Evolutionary conservation across 2,329 filamentous ascomycete species (phyloP), one percentile per base, ranked within the genome.

Genomic region (Cladophialophora chaetospira): DNA sequence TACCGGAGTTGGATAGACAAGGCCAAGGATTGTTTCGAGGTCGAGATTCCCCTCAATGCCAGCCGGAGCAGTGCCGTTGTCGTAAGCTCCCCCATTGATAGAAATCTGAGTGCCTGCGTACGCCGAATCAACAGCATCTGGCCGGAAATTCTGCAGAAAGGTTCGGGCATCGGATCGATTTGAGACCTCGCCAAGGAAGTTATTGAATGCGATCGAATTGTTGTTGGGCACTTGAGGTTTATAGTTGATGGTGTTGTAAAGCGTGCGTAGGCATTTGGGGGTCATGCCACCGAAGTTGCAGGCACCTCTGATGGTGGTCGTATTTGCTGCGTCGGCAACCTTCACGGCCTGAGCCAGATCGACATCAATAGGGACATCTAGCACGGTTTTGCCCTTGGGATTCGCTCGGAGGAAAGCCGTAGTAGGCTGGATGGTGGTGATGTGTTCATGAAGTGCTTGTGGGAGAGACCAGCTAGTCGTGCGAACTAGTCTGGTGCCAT

Each of bases 351-450:
- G 25, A 29, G 52, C 48, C 33, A 55, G 53, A 59, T 47, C 55
- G 40, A 68, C 64, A 35, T 69, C 67, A 19, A 68, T 58, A n/a
- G 71, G 65, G 13, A 70, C 63, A 64, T 66, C 54, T 69, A 63
- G 33, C 66, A 57, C 29, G 64, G 52, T 63, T 6, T 47, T 45
- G 5, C 50, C 52, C 29, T 62, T 58, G 9, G 58, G 60, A 15
- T 55, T 64, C 63, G 73, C 64, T 33, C 76, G 75, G 68, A 82
- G 80, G 72, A 85, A 85, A 0, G 81, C 82, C 46, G 78, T 85
- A 1, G 82, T 85, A 1, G 83, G 83, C 66, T 85, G 82, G 23
- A 85, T 79, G 10, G 80, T 77, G 64, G 84, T 81, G 59, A 85
- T 79, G 65, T 83, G 81, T 46, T 76, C 73, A 65, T 85, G 82